Percentiles rank a stretch among this genome's conserved stretches.
phyloP scores from a whole-genome alignment of 129 eudicot species.

The Chrysanthemum lavandulifolium region DNA sequence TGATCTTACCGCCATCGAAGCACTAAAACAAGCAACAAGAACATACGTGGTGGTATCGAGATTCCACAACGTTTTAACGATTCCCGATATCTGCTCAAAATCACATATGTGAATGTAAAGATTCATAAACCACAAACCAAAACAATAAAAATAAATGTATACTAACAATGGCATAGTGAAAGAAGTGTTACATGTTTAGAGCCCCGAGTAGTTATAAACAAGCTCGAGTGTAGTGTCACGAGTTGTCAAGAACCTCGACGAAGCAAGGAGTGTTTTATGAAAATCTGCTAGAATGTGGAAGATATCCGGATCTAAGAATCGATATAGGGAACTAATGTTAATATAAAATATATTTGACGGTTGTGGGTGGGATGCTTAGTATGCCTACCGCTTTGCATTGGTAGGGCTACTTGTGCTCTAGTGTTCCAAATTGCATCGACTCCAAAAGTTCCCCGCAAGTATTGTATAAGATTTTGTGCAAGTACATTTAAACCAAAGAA shows the following conservation, averaged over 20 bases:
- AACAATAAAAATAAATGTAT: background rate
- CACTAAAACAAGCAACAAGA: conserved; percentile 79
- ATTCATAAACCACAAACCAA: conserved; percentile 6
- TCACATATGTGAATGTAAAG: background rate
- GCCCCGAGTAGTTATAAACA: conserved; percentile 91
- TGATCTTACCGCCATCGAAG: conserved; percentile 67
- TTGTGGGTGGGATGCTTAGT: background rate
- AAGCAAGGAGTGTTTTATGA: conserved; percentile 65
- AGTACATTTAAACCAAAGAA: background rate
- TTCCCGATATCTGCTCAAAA: conserved; percentile 73
- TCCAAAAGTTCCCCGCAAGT: conserved; percentile 68
- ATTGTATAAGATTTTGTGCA: conserved; percentile 22
- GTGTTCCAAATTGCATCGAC: conserved; percentile 85
- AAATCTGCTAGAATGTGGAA: conserved; percentile 96
- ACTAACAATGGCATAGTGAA: background rate
- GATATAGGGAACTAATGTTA: background rate
- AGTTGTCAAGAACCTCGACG: conserved; percentile 69
- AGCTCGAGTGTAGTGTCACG: conserved; percentile 91
- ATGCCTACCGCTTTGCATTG: conserved; percentile 73
- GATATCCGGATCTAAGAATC: conserved; percentile 54
- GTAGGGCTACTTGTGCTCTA: conserved; percentile 90
- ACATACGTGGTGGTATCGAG: conserved; percentile 62
- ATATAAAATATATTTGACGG: background rate
- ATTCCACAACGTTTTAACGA: conserved; percentile 89
- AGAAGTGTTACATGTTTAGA: conserved; percentile 74